Percentiles rank a stretch among this genome's conserved stretches.
Conservation (phyloP, 495 filamentous ascomycete genomes). For the Xylaria acuta region DNA sequence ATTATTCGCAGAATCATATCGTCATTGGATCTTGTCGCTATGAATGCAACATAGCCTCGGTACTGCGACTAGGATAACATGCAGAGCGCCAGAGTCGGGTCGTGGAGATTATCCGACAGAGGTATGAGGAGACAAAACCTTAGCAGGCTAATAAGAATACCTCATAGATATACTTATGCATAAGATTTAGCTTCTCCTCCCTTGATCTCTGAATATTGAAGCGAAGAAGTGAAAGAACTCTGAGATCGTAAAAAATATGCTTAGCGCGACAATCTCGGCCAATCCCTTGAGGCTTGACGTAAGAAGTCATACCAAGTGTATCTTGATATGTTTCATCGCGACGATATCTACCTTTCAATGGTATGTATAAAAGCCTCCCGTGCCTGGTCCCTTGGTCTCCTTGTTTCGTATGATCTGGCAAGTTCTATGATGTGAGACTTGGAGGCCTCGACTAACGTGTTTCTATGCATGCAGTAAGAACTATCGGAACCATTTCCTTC, state of each 20-base stretch:
- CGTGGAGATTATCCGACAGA: conserved; percentile 13
- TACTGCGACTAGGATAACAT: neutral
- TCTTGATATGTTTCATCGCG: conserved; percentile 45
- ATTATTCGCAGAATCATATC: too few species aligned
- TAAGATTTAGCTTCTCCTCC: neutral
- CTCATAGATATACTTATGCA: neutral
- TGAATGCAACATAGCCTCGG: neutral
- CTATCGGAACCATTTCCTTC: too few species aligned
- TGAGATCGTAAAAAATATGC: conserved; percentile 27
- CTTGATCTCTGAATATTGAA: neutral
- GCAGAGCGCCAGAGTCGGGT: neutral
- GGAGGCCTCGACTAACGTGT: neutral
- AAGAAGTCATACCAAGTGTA: conserved; percentile 39
- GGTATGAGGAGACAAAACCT: neutral
- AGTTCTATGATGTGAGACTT: neutral
- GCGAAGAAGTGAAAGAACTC: neutral
- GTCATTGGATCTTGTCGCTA: neutral
- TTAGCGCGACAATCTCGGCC: conserved; percentile 35
- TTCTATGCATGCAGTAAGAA: conserved; percentile 49
- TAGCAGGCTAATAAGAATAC: conserved; percentile 5
- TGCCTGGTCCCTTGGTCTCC: neutral
- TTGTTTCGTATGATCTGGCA: neutral
- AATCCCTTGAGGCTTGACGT: conserved; percentile 41
- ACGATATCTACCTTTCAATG: conserved; percentile 47
- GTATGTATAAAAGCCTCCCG: neutral